Evolutionary conservation across 768 basidiomycete genomes (phyloP), one percentile per base, ranked within the genome.

Genomic region (Mrakia blollopis): DNA sequence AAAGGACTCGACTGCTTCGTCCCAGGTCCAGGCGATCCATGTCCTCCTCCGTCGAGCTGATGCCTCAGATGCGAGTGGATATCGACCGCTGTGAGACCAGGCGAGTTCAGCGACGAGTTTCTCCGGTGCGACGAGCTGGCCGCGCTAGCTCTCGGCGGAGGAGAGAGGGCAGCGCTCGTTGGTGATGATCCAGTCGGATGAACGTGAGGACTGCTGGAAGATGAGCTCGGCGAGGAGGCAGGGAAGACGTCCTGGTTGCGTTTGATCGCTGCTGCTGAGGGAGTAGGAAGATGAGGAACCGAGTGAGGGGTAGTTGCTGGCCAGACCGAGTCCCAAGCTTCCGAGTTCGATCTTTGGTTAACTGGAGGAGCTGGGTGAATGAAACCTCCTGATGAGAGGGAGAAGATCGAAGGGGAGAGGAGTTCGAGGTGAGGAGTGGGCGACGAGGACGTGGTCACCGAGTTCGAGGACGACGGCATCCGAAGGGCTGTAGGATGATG

Each of bases 321-420:
- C 76, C 76, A 77, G 72, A 77, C 76, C 32, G 76, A 77, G 63
- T 77, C 76, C 76, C 76, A 77, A 14, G 76, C 76, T 21, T 77
- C 76, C 8, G 72, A 68, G 41, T 72, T 73, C 28, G 76, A 57
- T 23, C 76, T 41, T 5, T n/a, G n/a, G 25, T 28, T 44, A 44
- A 44, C 23, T 4, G 60, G 65, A 8, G 72, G 54, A 8, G 76
- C 61, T 11, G 75, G 75, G 30, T 76, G 71, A 35, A 30, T 25
- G 32, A 54, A 44, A 23, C 50, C 72, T 32, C 30, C 62, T 50
- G 72, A 37, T 54, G 50, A 62, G 44, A 57, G 47, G 25, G 65
- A 21, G 52, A 77, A 68, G 65, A 72, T 30, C 6, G 76, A 69
- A 6, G 72, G 57, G 41, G 63, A 72, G 52, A 73, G 71, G 5